Percentiles rank a stretch among this genome's conserved stretches.
phyloP scores from a whole-genome alignment of 148 eudicot species.

The Bassia scoparia region DNA sequence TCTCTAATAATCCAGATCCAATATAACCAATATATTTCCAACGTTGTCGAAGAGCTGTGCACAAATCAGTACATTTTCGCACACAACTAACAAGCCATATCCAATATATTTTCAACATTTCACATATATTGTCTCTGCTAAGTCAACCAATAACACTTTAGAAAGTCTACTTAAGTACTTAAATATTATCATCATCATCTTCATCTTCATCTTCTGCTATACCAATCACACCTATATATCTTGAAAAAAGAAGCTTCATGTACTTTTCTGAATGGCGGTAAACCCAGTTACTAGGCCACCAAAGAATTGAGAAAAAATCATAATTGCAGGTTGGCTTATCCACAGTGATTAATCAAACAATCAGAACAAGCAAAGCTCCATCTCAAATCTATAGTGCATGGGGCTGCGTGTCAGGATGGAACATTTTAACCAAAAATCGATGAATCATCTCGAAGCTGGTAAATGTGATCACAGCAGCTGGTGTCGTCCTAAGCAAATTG shows the following conservation, averaged over 20 bases:
- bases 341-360: conserved; percentile 12
- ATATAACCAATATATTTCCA: no score
- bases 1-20: no score
- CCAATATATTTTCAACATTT: not conserved
- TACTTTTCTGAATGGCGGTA: conserved; percentile 9
- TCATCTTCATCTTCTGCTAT: conserved; percentile 17
- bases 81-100: not conserved
- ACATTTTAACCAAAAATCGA: conserved; percentile 54
- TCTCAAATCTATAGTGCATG: conserved; percentile 41
- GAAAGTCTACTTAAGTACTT: not conserved
- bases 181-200: conserved; percentile 18
- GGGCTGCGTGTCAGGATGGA: conserved; percentile 56
- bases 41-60: no score
- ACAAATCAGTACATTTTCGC: no score
- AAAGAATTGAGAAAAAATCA: conserved; percentile 23
- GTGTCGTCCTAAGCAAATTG: conserved; percentile 86
- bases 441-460: conserved; percentile 99
- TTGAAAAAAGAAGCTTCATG: conserved; percentile 24
- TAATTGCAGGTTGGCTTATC: conserved; percentile 17
- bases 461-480: conserved; percentile 93
- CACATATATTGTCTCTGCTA: not conserved
- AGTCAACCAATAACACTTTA: not conserved
- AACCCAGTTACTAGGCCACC: conserved; percentile 17
- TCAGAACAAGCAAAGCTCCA: conserved; percentile 13
- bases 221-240: not conserved